Base-by-base conservation (phyloP, 805 yeast species). In the Kockiozyma suomiensis region DNA sequence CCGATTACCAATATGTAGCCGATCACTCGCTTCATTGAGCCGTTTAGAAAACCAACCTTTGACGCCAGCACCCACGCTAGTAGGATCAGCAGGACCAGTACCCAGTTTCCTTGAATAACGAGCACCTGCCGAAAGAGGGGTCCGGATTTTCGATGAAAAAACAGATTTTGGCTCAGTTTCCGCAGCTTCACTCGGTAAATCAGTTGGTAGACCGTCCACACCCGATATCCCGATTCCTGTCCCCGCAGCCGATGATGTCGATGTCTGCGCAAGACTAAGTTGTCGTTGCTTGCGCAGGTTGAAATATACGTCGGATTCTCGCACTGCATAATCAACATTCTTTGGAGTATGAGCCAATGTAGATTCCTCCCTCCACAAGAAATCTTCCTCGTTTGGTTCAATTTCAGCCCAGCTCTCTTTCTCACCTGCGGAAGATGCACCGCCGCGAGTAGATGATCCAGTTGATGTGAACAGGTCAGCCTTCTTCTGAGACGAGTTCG, bases 281-380 rank as follows among this genome's bases (percentile, higher is more conserved):
- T 41, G 55, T 7, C 28, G 48, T 28, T 41, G 40, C 13, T 15
- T 32, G 12, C 61, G 54, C 4, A 52, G 12, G 35, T 56, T 50
- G 50, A 64, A 64, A 59, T 82, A 82, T 33, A 77, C 65, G 69
- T 85, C 89, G 0, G 83, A 85, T 68, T 85, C 89, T 59, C 89
- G 74, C 1, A 81, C 80, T 0, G 85, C 80, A 70, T 84, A 84
- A 69, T 85, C 85, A 10, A 72, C 78, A 23, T 55, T 50, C 17
- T 37, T 25, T 4, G 47, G 37, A 13, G 42, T 49, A 4, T 33
- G 52, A 28, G 53, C 21, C 26, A 32, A 10, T 40, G 25, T 8
- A n/a, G 25, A 10, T 13, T 40, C 46, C 15, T 57, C 40, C 12
- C 25, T 56, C 63, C 65, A 54, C 7, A 43, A 12, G 23, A 42